These are phyloP conservation scores for Solanum chilense DNA, from an alignment of 257 asterid species.

Conservation along the genomic window DNA sequence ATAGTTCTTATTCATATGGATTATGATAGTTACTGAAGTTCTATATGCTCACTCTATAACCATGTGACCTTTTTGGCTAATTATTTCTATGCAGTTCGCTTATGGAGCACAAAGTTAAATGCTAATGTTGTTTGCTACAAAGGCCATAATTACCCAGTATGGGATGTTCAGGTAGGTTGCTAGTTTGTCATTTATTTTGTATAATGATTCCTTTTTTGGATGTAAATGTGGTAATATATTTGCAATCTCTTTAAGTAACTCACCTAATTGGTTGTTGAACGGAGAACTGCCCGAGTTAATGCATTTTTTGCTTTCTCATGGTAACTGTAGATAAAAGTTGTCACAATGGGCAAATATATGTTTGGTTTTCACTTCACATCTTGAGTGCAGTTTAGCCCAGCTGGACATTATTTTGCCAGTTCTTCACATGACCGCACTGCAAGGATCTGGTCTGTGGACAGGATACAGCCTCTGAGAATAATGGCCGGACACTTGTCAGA, in stretches of 20 bases:
- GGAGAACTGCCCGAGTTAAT: not conserved
- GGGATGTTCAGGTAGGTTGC: constrained; percentile 87
- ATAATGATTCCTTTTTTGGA: not conserved
- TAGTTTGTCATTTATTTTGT: not conserved
- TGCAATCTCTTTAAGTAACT: not conserved
- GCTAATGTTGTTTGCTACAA: constrained; percentile 98
- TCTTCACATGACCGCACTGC: constrained; percentile 98
- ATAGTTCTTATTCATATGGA: not conserved
- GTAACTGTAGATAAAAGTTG: not conserved
- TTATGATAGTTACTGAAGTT: not conserved
- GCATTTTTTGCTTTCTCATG: not conserved
- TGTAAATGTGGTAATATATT: not conserved
- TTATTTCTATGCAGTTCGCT: constrained; percentile 47
- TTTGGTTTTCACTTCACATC: not conserved
- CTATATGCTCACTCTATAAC: not conserved
- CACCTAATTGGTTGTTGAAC: not conserved
- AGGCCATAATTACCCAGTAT: constrained; percentile 95
- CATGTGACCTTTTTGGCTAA: not conserved
- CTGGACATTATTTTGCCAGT: constrained; percentile 97
- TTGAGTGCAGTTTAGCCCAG: constrained; percentile 84
- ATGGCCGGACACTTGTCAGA: constrained; percentile 99
- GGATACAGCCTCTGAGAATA: constrained; percentile 84
- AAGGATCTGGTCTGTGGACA: constrained; percentile 93
- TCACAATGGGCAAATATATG: not conserved
- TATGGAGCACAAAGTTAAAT: constrained; percentile 87